Evolutionary conservation across 257 asterid species (phyloP).

Genomic region (Solanum etuberosum): DNA sequence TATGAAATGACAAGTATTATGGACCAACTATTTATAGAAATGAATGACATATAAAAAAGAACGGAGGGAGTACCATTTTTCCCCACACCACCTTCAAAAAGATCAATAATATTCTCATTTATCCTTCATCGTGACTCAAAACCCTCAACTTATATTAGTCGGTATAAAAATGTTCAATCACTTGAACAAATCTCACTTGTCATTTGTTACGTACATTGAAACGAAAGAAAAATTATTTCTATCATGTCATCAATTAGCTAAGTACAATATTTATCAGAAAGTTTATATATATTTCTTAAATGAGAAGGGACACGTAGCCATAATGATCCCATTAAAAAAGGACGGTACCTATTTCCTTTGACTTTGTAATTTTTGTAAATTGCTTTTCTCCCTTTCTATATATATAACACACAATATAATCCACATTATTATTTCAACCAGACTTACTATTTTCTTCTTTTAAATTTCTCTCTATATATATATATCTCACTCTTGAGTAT

Average conservation of each 20-base stretch:
- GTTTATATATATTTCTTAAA: background rate
- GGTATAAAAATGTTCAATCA: background rate
- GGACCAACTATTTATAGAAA: too few species aligned
- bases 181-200: background rate
- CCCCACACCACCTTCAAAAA: background rate
- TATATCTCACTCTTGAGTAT: background rate
- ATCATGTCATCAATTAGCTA: too few species aligned
- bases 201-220: too few species aligned
- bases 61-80: too few species aligned
- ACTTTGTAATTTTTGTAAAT: background rate
- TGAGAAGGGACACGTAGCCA: conserved; percentile 56
- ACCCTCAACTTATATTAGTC: background rate
- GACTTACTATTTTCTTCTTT: background rate
- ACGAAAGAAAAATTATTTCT: too few species aligned
- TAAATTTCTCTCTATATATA: background rate
- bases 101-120: background rate
- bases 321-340: conserved; percentile 25
- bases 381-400: background rate
- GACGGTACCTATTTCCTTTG: conserved; percentile 55
- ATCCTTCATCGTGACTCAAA: background rate
- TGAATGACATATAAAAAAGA: too few species aligned
- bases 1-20: too few species aligned
- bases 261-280: too few species aligned
- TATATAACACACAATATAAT: background rate
- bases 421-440: background rate